A percentile compares a stretch with the other conserved stretches of the same genome.
Evolutionary conservation across 2,329 filamentous ascomycete genomes (phyloP).

Genomic region (Claviceps quebecensis): DNA sequence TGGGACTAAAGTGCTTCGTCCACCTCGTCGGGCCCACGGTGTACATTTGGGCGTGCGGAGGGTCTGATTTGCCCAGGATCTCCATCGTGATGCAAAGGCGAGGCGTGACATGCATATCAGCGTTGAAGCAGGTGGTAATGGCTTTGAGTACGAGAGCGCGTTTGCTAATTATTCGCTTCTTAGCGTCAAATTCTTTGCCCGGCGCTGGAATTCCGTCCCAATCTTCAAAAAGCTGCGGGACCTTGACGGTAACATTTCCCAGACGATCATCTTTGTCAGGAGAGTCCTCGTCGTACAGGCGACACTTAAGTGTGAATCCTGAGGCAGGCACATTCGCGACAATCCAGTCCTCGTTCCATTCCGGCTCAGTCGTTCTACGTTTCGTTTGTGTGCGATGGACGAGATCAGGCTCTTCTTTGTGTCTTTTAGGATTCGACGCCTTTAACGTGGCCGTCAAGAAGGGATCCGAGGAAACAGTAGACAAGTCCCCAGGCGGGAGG

Average conservation of each 20-base stretch:
- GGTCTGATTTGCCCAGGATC: conserved; percentile 62
- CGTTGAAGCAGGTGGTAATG: conserved; percentile 47
- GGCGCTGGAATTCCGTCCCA: conserved; percentile 55
- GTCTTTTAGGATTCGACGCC: conserved; percentile 54
- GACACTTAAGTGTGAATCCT: conserved; percentile 73
- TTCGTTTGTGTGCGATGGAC: conserved; percentile 64
- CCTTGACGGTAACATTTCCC: conserved; percentile 66
- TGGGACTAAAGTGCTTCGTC: conserved; percentile 75
- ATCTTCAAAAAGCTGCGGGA: conserved; percentile 42
- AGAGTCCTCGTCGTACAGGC: conserved; percentile 81
- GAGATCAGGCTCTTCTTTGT: conserved; percentile 74
- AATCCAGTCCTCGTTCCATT: conserved; percentile 76
- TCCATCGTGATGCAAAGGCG: conserved; percentile 59
- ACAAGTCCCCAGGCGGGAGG: conserved; percentile 69
- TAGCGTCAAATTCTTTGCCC: conserved; percentile 50
- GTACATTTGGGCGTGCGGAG: conserved; percentile 55
- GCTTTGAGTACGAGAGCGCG: conserved; percentile 66
- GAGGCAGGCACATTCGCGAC: conserved; percentile 72
- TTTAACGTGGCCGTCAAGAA: conserved; percentile 66
- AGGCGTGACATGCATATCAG: conserved; percentile 53
- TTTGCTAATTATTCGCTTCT: conserved; percentile 78
- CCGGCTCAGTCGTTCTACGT: conserved; percentile 56
- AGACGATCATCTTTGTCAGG: conserved; percentile 76
- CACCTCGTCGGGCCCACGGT: conserved; percentile 64
- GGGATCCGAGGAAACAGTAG: conserved; percentile 67